phyloP scores from a whole-genome alignment of 2,329 filamentous ascomycete genomes.

The Arthroderma uncinatum region DNA sequence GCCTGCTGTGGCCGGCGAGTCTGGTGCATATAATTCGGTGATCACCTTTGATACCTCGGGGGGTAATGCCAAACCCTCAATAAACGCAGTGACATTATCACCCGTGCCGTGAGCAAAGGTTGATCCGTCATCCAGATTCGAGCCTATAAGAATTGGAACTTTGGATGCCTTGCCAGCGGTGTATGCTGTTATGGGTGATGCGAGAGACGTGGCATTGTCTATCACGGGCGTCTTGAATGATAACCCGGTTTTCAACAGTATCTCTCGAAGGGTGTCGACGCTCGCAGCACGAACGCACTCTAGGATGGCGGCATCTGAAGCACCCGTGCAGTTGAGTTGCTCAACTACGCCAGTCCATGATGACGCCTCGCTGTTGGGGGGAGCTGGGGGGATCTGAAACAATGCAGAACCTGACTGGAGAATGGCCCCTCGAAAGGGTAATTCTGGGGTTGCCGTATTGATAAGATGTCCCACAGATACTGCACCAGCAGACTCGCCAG shows the following conservation, averaged over 20 bases:
- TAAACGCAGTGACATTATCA: not conserved
- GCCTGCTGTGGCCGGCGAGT: not conserved
- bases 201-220: conserved; percentile 26
- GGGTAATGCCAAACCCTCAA: not conserved
- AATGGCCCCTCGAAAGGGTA: conserved; percentile 5
- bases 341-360: not conserved
- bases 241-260: conserved; percentile 22
- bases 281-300: not conserved
- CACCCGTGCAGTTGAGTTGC: not conserved
- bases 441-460: not conserved
- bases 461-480: conserved; percentile 41
- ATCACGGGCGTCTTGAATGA: conserved; percentile 21
- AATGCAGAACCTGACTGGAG: not conserved
- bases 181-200: conserved; percentile 19
- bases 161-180: conserved; percentile 22
- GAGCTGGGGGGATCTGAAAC: not conserved
- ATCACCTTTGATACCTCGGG: not conserved
- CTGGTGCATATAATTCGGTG: not conserved
- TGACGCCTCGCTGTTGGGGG: not conserved
- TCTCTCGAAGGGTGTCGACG: not conserved
- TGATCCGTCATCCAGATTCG: not conserved
- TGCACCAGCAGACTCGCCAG: conserved; percentile 42
- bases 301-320: not conserved
- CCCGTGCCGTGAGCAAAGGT: not conserved
- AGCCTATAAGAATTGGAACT: conserved; percentile 26